Conservation (phyloP, 331 rosid genomes). For the Rosa hybrid region DNA sequence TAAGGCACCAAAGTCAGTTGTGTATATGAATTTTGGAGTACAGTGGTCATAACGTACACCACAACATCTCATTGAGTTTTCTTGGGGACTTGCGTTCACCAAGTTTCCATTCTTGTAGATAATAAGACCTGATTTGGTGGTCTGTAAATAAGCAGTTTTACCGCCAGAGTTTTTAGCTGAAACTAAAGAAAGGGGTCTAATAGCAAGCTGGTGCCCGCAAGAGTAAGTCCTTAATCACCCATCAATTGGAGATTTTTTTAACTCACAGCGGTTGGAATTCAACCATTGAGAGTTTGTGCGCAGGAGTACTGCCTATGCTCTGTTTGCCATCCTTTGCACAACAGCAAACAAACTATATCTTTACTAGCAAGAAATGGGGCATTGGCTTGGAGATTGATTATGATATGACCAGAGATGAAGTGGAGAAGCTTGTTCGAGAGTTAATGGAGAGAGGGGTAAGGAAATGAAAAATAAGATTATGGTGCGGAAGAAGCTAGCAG, state of each 20-base stretch:
- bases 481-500: slow-evolving; percentile 14
- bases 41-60: too few relatives aligned
- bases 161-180: background rate
- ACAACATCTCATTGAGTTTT: too few relatives aligned
- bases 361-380: background rate
- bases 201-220: slow-evolving; percentile 16
- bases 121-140: background rate
- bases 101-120: slow-evolving; percentile 12
- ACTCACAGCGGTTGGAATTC: slow-evolving; percentile 12
- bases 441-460: slow-evolving; percentile 3
- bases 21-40: too few relatives aligned
- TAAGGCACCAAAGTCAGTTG: too few relatives aligned
- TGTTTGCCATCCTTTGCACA: slow-evolving; percentile 1
- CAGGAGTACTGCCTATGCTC: slow-evolving; percentile 21
- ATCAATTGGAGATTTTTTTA: slow-evolving; percentile 9
- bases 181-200: background rate
- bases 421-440: slow-evolving; percentile 2
- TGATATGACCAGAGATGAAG: background rate
- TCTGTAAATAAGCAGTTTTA: background rate
- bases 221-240: slow-evolving; percentile 21
- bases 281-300: background rate
- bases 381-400: slow-evolving; percentile 20
- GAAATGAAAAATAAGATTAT: background rate
- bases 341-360: slow-evolving; percentile 5
- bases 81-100: slow-evolving; percentile 11